Evolutionary conservation across 257 asterid genomes (phyloP), one percentile per base, ranked within the genome.

Genomic region (Petrea volubilis): DNA sequence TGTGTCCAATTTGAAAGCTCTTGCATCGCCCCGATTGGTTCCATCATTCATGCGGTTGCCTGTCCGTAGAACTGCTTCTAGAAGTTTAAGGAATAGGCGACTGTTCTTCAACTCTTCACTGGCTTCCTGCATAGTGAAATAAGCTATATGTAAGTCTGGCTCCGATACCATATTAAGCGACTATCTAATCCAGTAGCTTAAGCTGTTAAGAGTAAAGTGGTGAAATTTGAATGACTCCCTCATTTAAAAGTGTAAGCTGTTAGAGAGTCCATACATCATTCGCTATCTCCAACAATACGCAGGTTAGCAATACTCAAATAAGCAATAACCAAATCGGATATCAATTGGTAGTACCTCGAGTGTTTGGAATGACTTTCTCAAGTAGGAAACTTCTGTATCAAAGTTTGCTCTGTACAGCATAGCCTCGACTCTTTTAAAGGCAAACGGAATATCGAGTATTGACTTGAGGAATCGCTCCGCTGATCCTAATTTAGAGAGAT

Each of bases 11-110:
- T 90, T 95, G 86, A 95, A 95, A 74, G 99, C 97, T 75, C 79
- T 77, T 17, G 98, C 98, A 68, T 90, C 91, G 1, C 99, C 99
- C 0, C 97, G 92, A 63, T 87, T 90, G 15, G 99, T 95, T 70
- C 98, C 97, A 28, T 81, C 87, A 38, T 95, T 95, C 99, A 95
- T 90, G 11, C 98, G 92, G 79, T 95, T 95, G 59, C 99, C 98
- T 70, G 98, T 84, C 78, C 90, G 84, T 51, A 95, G 78, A 77
- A 95, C 98, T 6, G 99, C 97, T 79, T 95, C 96, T 0, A 95
- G 95, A 68, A 95, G 96, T 76, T 92, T 95, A 59, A 95, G 92
- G 88, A 95, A 95, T 56, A 90, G 74, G 57, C 95, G 87, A 57
- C 99, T 95, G 38, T 84, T 93, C 92, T 86, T 95, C 84, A 95